A percentile compares a stretch with the other conserved stretches of the same genome.
phyloP scores from a whole-genome alignment of 768 basidiomycete species.

The Galerina sulciceps region DNA sequence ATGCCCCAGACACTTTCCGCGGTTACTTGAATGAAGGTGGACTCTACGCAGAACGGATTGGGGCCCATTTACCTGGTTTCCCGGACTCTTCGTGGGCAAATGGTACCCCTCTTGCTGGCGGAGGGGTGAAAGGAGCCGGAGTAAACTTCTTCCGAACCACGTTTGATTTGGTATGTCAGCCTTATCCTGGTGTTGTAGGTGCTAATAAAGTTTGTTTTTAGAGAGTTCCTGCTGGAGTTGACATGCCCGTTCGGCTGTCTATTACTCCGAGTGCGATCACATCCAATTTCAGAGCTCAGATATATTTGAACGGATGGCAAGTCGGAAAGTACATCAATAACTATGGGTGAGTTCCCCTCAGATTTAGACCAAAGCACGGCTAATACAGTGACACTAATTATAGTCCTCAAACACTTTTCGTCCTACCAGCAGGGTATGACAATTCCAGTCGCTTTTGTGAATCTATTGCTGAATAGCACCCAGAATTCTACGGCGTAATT shows the following conservation, averaged over 20 bases:
- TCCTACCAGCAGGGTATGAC: conserved; percentile 47
- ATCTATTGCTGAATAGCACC: not conserved
- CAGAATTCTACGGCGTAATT: conserved; percentile 44
- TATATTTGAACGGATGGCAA: conserved; percentile 57
- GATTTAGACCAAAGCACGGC: not conserved
- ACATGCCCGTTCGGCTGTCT: conserved; percentile 48
- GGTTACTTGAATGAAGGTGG: conserved; percentile 76
- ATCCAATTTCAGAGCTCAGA: conserved; percentile 52
- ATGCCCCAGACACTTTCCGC: conserved; percentile 16
- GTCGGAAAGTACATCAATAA: conserved; percentile 56
- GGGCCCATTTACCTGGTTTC: conserved; percentile 79
- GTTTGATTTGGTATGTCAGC: conserved; percentile 53
- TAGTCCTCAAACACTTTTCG: conserved; percentile 49
- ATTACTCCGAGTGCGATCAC: conserved; percentile 47
- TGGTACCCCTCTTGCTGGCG: conserved; percentile 54
- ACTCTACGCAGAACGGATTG: conserved; percentile 65
- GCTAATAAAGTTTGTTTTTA: conserved; percentile 11
- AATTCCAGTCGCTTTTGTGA: not conserved
- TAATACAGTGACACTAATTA: not conserved
- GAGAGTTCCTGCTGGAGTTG: conserved; percentile 42
- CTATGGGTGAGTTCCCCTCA: conserved; percentile 39
- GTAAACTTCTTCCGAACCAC: conserved; percentile 82
- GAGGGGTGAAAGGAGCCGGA: conserved; percentile 66
- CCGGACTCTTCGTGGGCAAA: conserved; percentile 62
- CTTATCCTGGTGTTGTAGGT: not conserved